Conservation (phyloP, 2,329 filamentous ascomycete genomes). For the Myriosclerotinia curreyana region DNA sequence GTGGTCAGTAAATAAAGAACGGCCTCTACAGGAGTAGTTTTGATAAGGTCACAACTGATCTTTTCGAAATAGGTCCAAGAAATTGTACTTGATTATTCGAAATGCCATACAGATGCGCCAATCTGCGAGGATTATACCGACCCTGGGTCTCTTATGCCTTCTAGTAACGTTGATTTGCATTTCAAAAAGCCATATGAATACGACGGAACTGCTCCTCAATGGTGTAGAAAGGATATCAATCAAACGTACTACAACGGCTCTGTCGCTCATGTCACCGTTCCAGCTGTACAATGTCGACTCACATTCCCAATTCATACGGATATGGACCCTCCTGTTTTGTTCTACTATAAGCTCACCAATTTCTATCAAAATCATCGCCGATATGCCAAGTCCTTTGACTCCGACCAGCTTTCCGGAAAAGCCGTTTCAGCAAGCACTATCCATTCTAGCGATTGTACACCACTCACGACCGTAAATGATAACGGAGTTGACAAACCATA, state of each 20-base stretch:
- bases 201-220: constrained; percentile 26
- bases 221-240: constrained; percentile 39
- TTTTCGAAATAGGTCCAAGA: constrained; percentile 55
- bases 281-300: constrained; percentile 61
- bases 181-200: constrained; percentile 58
- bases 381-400: constrained; percentile 87
- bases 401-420: constrained; percentile 76
- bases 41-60: constrained; percentile 3
- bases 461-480: constrained; percentile 55
- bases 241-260: constrained; percentile 42
- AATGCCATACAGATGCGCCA: constrained; percentile 62
- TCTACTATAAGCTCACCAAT: constrained; percentile 95
- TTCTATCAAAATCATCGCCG: constrained; percentile 99
- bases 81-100: constrained; percentile 84
- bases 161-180: not conserved
- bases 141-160: constrained; percentile 6
- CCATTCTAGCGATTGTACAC: constrained; percentile 67
- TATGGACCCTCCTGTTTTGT: constrained; percentile 76
- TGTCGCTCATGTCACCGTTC: constrained; percentile 32
- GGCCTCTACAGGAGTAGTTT: not conserved
- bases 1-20: constrained; percentile 51
- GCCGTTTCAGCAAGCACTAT: constrained; percentile 60
- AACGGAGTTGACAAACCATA: constrained; percentile 63
- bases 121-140: constrained; percentile 52
- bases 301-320: constrained; percentile 76